Conservation (phyloP, 1,284 basidiomycete genomes). For the Termitomyces sp. region DNA sequence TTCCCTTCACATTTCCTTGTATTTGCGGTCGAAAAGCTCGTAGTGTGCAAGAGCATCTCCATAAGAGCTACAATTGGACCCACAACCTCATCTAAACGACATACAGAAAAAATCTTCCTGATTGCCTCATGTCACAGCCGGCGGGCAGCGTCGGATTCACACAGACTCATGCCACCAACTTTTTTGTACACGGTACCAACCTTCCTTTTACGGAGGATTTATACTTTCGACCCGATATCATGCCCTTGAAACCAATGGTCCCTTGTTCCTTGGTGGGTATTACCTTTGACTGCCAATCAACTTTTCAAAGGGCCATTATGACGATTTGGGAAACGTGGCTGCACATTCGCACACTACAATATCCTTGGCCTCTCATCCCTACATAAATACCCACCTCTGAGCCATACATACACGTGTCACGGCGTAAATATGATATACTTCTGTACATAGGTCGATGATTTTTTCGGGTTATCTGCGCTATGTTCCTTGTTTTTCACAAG, state of each 20-base stretch:
- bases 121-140: neutral
- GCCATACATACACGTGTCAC: neutral
- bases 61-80: conserved; percentile 12
- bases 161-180: neutral
- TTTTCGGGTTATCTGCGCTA: neutral
- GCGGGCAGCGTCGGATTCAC: neutral
- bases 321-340: neutral
- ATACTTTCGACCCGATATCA: conserved; percentile 5
- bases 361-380: neutral
- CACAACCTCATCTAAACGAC: conserved; percentile 10
- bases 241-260: neutral
- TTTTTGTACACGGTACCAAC: conserved; percentile 5
- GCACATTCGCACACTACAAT: neutral
- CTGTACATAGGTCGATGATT: neutral
- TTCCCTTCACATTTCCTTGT: conserved; percentile 2
- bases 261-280: conserved; percentile 17
- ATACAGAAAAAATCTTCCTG: neutral
- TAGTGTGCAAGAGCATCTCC: neutral
- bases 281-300: conserved; percentile 11
- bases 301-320: conserved; percentile 1
- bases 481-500: neutral
- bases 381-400: neutral
- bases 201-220: conserved; percentile 11
- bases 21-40: conserved; percentile 2
- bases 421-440: neutral